Percentiles rank a stretch among this genome's conserved stretches.
Conservation (phyloP, 768 basidiomycete genomes). For the Macrolepiota albuminosa region DNA sequence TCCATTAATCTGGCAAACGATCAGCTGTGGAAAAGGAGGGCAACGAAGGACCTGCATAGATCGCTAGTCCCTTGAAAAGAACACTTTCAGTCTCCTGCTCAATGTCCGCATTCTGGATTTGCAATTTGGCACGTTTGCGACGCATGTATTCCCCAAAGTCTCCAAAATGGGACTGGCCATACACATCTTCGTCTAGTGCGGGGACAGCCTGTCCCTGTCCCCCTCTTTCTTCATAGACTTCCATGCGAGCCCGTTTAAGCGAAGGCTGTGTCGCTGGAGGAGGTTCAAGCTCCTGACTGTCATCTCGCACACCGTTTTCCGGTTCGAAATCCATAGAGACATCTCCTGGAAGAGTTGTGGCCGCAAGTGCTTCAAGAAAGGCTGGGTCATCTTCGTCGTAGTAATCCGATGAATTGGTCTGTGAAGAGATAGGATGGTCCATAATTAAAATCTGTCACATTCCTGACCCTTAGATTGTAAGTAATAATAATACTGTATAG, state of each 20-base stretch:
- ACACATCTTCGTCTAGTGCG: conserved; percentile 42
- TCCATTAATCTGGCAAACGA: conserved; percentile 72
- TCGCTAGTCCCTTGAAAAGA: conserved; percentile 70
- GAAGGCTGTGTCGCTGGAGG: conserved; percentile 37
- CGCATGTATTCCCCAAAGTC: conserved; percentile 86
- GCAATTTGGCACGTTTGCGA: conserved; percentile 86
- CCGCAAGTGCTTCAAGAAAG: conserved; percentile 45
- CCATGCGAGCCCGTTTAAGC: conserved; percentile 34
- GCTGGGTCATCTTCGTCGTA: conserved; percentile 51
- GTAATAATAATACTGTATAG: too few relatives aligned
- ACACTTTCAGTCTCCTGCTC: conserved; percentile 19
- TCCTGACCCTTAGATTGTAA: not conserved
- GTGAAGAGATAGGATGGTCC: conserved; percentile 14
- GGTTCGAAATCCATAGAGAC: conserved; percentile 5
- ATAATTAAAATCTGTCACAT: conserved; percentile 3
- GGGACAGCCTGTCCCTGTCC: conserved; percentile 12
- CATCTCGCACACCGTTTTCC: conserved; percentile 10
- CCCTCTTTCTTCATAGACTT: conserved; percentile 19
- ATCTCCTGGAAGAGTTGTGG: conserved; percentile 46
- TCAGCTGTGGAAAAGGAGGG: not conserved
- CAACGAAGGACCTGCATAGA: conserved; percentile 61
- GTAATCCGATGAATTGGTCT: conserved; percentile 46
- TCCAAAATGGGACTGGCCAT: conserved; percentile 78
- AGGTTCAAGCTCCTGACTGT: conserved; percentile 25
- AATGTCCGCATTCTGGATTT: conserved; percentile 64